phyloP scores from a whole-genome alignment of 1,284 basidiomycete species.

The Tilletia walkeri region DNA sequence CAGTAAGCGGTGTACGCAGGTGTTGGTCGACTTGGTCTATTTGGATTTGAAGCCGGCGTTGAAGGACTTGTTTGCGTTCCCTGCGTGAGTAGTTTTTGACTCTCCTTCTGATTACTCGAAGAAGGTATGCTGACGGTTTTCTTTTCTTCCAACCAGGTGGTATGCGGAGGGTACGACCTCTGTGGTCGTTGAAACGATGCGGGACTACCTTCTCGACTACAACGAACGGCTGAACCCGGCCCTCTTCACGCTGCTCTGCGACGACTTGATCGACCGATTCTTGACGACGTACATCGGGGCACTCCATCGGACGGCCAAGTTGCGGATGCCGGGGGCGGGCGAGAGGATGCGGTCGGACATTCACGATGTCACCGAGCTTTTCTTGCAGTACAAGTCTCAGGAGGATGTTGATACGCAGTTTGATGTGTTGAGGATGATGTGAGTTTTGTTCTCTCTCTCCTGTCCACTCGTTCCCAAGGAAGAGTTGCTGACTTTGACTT shows the following conservation, averaged over 20 bases:
- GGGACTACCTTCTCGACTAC: slow-evolving; percentile 91
- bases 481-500: background rate
- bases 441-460: slow-evolving; percentile 15
- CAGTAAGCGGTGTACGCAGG: slow-evolving; percentile 91
- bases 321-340: slow-evolving; percentile 80
- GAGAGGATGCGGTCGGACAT: slow-evolving; percentile 81
- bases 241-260: slow-evolving; percentile 84
- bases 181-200: slow-evolving; percentile 89
- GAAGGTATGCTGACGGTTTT: background rate
- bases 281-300: slow-evolving; percentile 86
- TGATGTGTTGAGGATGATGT: slow-evolving; percentile 72
- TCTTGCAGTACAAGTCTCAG: slow-evolving; percentile 72
- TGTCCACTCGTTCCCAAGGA: background rate
- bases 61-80: slow-evolving; percentile 75
- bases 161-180: slow-evolving; percentile 67
- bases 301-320: slow-evolving; percentile 77
- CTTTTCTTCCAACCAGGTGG: slow-evolving; percentile 57
- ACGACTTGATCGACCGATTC: slow-evolving; percentile 89
- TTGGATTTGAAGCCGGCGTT: slow-evolving; percentile 88
- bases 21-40: slow-evolving; percentile 90
- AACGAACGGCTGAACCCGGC: slow-evolving; percentile 85
- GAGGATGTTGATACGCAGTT: slow-evolving; percentile 80
- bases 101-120: background rate
- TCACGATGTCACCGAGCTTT: slow-evolving; percentile 73
- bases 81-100: slow-evolving; percentile 63